A percentile compares a stretch with the other conserved stretches of the same genome.
phyloP scores from a whole-genome alignment of 2,329 filamentous ascomycete genomes.

The Blastomyces parvus region DNA sequence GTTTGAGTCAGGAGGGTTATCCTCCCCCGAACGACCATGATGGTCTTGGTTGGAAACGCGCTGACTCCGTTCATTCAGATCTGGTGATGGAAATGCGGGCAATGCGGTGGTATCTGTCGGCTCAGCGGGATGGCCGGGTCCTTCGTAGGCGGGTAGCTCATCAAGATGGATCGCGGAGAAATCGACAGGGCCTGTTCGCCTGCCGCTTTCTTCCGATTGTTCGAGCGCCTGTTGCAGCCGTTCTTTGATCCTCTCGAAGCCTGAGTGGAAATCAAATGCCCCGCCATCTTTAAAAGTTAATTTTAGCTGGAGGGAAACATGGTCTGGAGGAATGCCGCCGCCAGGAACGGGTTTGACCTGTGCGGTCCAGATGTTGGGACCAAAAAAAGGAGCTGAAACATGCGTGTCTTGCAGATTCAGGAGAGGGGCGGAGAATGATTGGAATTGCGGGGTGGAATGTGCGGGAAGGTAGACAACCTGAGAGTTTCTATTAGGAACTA shows the following conservation, averaged over 20 bases:
- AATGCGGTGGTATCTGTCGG: slow-evolving; percentile 8
- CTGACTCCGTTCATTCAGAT: slow-evolving; percentile 6
- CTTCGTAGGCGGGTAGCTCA: slow-evolving; percentile 79
- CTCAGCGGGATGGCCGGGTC: slow-evolving; percentile 33
- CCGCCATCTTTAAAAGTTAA: slow-evolving; percentile 90
- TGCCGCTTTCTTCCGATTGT: slow-evolving; percentile 56
- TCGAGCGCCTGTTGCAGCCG: slow-evolving; percentile 72
- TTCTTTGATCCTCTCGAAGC: slow-evolving; percentile 77
- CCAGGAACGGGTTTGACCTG: slow-evolving; percentile 69
- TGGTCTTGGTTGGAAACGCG: not conserved
- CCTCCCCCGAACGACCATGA: not conserved
- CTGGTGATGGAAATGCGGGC: slow-evolving; percentile 10
- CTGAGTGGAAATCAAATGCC: slow-evolving; percentile 80
- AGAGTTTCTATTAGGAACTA: not conserved
- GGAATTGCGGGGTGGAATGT: slow-evolving; percentile 56
- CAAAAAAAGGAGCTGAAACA: slow-evolving; percentile 82
- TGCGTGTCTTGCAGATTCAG: slow-evolving; percentile 80
- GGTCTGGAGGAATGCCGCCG: slow-evolving; percentile 67
- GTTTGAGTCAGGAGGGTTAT: not conserved
- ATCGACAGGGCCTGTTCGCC: slow-evolving; percentile 40
- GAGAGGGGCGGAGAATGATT: slow-evolving; percentile 83
- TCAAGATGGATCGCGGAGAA: slow-evolving; percentile 65
- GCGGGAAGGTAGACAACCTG: slow-evolving; percentile 82
- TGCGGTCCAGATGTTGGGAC: slow-evolving; percentile 81
- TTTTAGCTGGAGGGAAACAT: slow-evolving; percentile 67